phyloP scores from a whole-genome alignment of 495 filamentous ascomycete species.

The Rhizodiscina lignyota region DNA sequence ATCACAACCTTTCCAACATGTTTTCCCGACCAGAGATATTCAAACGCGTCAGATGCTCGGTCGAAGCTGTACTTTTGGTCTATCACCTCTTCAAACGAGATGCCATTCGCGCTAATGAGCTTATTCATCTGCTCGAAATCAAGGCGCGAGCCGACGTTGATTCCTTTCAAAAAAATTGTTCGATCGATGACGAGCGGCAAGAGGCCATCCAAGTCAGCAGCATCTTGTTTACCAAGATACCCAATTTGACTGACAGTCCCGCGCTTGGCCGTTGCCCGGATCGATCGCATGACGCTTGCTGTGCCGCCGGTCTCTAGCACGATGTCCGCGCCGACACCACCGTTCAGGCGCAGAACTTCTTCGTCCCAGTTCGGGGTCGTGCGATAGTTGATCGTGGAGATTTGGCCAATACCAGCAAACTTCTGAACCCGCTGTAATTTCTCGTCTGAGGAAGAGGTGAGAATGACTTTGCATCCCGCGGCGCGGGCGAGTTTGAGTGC shows the following conservation, averaged over 20 bases:
- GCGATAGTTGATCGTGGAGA: conserved; percentile 22
- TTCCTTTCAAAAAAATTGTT: conserved; percentile 15
- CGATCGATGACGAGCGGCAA: conserved; percentile 21
- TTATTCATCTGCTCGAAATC: conserved; percentile 23
- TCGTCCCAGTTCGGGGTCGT: conserved; percentile 19
- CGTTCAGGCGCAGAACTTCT: conserved; percentile 20
- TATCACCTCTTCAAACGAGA: conserved; percentile 19
- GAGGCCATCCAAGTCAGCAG: conserved; percentile 14
- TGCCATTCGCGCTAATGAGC: conserved; percentile 13
- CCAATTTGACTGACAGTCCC: conserved; percentile 27
- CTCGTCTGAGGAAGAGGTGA: conserved; percentile 22
- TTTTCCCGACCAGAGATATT: conserved; percentile 23
- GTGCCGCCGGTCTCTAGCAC: conserved; percentile 26
- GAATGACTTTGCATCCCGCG: conserved; percentile 18
- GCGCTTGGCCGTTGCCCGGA: conserved; percentile 20
- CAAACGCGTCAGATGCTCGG: conserved; percentile 21
- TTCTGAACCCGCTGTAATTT: conserved; percentile 17
- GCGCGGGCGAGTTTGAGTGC: conserved; percentile 22
- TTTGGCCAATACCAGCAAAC: conserved; percentile 8
- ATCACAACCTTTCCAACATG: conserved; percentile 25
- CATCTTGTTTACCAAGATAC: conserved; percentile 20
- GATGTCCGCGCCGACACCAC: conserved; percentile 23
- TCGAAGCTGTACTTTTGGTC: conserved; percentile 19
- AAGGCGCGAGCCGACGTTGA: conserved; percentile 23
- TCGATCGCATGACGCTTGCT: conserved; percentile 18